Percentiles rank a stretch among this genome's conserved stretches.
Evolutionary conservation across 2,329 filamentous ascomycete species (phyloP).

Genomic region (Cyanodermella asteris): DNA sequence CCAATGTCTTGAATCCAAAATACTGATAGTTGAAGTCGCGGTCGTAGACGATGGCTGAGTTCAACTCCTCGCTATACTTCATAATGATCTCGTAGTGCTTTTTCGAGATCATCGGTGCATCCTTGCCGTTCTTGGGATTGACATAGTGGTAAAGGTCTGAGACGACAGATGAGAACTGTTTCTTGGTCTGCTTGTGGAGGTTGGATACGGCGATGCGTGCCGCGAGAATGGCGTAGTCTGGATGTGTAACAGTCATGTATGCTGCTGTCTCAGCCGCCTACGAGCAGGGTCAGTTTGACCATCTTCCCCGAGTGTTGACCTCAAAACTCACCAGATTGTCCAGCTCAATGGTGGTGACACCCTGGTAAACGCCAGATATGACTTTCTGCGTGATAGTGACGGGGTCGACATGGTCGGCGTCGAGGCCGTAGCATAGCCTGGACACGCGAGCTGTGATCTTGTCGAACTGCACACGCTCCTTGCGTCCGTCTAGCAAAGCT

Average conservation of each 20-base stretch:
- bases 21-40: constrained; percentile 99
- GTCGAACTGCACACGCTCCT: constrained; percentile 99
- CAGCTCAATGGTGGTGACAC: constrained; percentile 86
- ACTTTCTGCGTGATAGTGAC: constrained; percentile 98
- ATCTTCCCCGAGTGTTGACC: background rate
- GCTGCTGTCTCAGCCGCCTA: constrained; percentile 96
- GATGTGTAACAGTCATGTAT: constrained; percentile 99
- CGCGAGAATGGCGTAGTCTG: constrained; percentile 95
- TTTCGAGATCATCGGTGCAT: constrained; percentile 86
- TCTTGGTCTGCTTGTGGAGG: constrained; percentile 99
- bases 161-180: constrained; percentile 94
- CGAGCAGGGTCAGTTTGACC: constrained; percentile 3
- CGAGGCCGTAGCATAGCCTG: constrained; percentile 88
- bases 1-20: constrained; percentile 98
- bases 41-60: constrained; percentile 97
- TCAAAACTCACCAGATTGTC: constrained; percentile 65
- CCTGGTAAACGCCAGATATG: constrained; percentile 96
- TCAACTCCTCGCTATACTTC: constrained; percentile 89
- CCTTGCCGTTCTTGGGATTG: constrained; percentile 71
- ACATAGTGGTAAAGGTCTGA: constrained; percentile 86
- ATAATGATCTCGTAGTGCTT: constrained; percentile 81
- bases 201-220: constrained; percentile 98
- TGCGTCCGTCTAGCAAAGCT: constrained; percentile 63
- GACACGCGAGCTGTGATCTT: constrained; percentile 99
- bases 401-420: constrained; percentile 86